These are phyloP conservation scores for Scytalidium lignicola DNA, from an alignment of 2,329 filamentous ascomycete genomes.

Conservation along the genomic window DNA sequence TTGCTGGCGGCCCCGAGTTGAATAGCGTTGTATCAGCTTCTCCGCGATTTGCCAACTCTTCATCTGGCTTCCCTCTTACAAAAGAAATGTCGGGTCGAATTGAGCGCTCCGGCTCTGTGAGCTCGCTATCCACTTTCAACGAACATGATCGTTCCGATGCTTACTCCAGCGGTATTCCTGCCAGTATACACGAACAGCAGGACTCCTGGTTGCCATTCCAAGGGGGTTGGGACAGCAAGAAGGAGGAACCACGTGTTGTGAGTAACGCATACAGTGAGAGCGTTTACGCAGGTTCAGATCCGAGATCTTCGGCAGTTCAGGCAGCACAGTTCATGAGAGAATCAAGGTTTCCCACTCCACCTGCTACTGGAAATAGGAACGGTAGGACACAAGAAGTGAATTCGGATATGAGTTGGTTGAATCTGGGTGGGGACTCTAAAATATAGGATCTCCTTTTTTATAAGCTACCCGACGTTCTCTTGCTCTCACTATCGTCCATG, in stretches of 20 bases:
- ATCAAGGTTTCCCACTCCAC: slow-evolving; percentile 13
- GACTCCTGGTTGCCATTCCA: slow-evolving; percentile 16
- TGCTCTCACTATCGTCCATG: too few relatives aligned
- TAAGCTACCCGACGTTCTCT: neutral
- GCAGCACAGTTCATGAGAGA: slow-evolving; percentile 6
- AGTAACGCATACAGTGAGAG: slow-evolving; percentile 48
- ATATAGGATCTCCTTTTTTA: slow-evolving; percentile 13
- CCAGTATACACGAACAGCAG: slow-evolving; percentile 41
- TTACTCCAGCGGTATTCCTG: slow-evolving; percentile 62
- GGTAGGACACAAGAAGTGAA: slow-evolving; percentile 23
- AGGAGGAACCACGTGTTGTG: slow-evolving; percentile 34
- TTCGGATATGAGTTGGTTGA: slow-evolving; percentile 76
- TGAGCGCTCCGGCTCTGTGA: slow-evolving; percentile 48
- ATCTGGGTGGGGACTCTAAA: slow-evolving; percentile 45
- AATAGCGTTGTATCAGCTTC: slow-evolving; percentile 64
- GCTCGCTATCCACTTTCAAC: slow-evolving; percentile 22
- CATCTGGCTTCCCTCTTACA: slow-evolving; percentile 42
- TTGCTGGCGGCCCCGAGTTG: slow-evolving; percentile 51
- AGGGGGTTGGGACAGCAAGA: neutral
- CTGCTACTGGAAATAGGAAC: slow-evolving; percentile 1
- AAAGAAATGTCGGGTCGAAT: slow-evolving; percentile 58
- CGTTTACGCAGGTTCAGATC: slow-evolving; percentile 38
- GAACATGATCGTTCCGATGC: slow-evolving; percentile 32
- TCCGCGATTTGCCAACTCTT: slow-evolving; percentile 56
- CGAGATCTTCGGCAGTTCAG: slow-evolving; percentile 24